phyloP scores from a whole-genome alignment of 768 basidiomycete species.

The Cyclocybe cylindracea region DNA sequence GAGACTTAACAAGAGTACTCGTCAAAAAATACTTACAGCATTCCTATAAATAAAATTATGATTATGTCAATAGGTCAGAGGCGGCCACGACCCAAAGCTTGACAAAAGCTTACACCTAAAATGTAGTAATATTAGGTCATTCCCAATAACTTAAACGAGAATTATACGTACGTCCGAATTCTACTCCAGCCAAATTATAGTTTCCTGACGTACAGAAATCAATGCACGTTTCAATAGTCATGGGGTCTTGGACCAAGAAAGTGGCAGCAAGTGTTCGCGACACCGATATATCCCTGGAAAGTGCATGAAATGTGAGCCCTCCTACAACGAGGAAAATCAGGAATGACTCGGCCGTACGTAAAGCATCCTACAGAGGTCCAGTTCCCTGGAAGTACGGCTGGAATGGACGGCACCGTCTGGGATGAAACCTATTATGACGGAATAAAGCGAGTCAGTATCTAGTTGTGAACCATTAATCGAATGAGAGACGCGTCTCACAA shows the following conservation, averaged over 20 bases:
- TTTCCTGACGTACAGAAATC: constrained; percentile 31
- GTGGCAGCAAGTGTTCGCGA: constrained; percentile 55
- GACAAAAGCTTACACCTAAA: constrained; percentile 1
- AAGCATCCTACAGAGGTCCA: constrained; percentile 57
- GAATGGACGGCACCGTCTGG: constrained; percentile 20
- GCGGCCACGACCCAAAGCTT: background rate
- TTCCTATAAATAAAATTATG: constrained; percentile 27
- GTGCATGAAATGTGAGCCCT: background rate
- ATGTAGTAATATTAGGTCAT: background rate
- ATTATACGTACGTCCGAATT: constrained; percentile 50
- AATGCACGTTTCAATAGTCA: constrained; percentile 54
- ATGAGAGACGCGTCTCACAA: constrained; percentile 8
- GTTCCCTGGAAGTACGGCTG: constrained; percentile 34
- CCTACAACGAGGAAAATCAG: background rate
- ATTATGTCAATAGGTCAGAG: background rate
- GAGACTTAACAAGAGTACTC: background rate
- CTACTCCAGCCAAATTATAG: constrained; percentile 63
- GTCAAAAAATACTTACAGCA: constrained; percentile 35
- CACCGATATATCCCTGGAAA: constrained; percentile 34
- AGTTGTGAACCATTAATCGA: background rate
- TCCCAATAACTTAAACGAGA: background rate
- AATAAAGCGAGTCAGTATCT: background rate
- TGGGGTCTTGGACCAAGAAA: constrained; percentile 41
- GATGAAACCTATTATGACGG: constrained; percentile 6
- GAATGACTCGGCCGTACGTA: constrained; percentile 31